Evolutionary conservation across 805 yeast genomes (phyloP).

Genomic region (Ogataea salicorniae): DNA sequence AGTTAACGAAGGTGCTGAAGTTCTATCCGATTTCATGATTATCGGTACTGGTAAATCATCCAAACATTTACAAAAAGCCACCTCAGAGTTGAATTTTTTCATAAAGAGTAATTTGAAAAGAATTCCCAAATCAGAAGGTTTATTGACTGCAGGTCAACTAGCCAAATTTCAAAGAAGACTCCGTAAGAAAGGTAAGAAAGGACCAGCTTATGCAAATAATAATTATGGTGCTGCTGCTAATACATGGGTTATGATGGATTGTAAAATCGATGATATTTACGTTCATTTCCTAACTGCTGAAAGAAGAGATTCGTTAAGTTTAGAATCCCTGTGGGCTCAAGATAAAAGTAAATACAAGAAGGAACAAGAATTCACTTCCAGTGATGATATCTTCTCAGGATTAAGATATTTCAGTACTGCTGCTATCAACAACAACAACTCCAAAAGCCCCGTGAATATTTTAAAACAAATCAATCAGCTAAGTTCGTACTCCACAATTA

Average conservation of each 20-base stretch:
- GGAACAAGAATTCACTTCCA: slow-evolving; percentile 20
- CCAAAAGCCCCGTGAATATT: neutral
- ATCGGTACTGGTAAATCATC: slow-evolving; percentile 73
- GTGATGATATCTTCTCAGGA: slow-evolving; percentile 42
- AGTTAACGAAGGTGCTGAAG: slow-evolving; percentile 28
- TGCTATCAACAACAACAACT: neutral
- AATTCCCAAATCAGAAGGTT: slow-evolving; percentile 64
- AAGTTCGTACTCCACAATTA: neutral
- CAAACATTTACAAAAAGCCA: slow-evolving; percentile 70
- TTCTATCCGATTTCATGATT: slow-evolving; percentile 47
- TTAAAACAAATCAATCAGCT: neutral
- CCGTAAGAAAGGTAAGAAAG: slow-evolving; percentile 49
- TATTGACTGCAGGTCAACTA: slow-evolving; percentile 52
- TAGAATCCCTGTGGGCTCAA: slow-evolving; percentile 60
- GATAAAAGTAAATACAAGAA: slow-evolving; percentile 13
- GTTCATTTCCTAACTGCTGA: slow-evolving; percentile 71
- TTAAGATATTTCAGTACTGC: slow-evolving; percentile 41
- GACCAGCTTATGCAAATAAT: slow-evolving; percentile 47
- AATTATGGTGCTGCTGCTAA: slow-evolving; percentile 56
- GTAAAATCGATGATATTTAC: slow-evolving; percentile 54
- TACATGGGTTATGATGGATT: slow-evolving; percentile 80
- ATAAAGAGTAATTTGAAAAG: slow-evolving; percentile 48
- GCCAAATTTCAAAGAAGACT: slow-evolving; percentile 48
- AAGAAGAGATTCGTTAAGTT: slow-evolving; percentile 60
- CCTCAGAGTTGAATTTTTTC: slow-evolving; percentile 49